Conservation (phyloP, 2,329 filamentous ascomycete genomes). For the Colletotrichum navitas region DNA sequence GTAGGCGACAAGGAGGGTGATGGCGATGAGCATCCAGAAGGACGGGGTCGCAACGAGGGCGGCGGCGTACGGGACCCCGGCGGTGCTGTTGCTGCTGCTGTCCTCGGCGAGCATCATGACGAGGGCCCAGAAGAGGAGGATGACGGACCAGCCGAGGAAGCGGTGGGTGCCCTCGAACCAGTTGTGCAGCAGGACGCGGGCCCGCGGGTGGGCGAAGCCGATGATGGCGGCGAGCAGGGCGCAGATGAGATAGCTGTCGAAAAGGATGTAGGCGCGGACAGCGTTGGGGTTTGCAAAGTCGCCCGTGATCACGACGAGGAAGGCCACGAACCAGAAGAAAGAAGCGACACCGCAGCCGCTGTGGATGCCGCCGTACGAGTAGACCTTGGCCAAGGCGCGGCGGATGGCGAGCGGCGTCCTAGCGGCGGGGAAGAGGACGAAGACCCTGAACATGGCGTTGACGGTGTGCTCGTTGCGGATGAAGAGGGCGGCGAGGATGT, state of each 20-base stretch:
- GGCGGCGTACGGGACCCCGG: slow-evolving; percentile 50
- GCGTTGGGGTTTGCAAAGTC: slow-evolving; percentile 49
- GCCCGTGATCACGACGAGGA: slow-evolving; percentile 50
- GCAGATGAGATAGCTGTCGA: slow-evolving; percentile 70
- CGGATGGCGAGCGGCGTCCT: slow-evolving; percentile 62
- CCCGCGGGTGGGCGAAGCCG: slow-evolving; percentile 71
- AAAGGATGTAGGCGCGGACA: slow-evolving; percentile 50
- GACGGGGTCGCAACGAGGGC: slow-evolving; percentile 55
- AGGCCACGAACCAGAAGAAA: slow-evolving; percentile 62
- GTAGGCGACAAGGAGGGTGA: slow-evolving; percentile 74
- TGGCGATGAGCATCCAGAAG: slow-evolving; percentile 76
- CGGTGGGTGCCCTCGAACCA: slow-evolving; percentile 79
- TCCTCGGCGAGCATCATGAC: slow-evolving; percentile 65
- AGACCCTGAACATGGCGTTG: slow-evolving; percentile 61
- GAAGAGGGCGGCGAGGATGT: slow-evolving; percentile 63
- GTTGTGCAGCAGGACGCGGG: slow-evolving; percentile 75
- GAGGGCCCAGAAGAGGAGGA: slow-evolving; percentile 74
- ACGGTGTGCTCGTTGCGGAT: slow-evolving; percentile 67
- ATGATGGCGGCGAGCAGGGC: slow-evolving; percentile 71
- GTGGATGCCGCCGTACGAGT: slow-evolving; percentile 66
- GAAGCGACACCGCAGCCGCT: slow-evolving; percentile 63
- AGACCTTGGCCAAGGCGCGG: slow-evolving; percentile 62
- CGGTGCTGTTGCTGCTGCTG: slow-evolving; percentile 50
- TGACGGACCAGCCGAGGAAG: slow-evolving; percentile 77
- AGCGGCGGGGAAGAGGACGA: slow-evolving; percentile 59